Base-by-base conservation (phyloP, 202 grass and related monocot genomes). In the Eragrostis tef region DNA sequence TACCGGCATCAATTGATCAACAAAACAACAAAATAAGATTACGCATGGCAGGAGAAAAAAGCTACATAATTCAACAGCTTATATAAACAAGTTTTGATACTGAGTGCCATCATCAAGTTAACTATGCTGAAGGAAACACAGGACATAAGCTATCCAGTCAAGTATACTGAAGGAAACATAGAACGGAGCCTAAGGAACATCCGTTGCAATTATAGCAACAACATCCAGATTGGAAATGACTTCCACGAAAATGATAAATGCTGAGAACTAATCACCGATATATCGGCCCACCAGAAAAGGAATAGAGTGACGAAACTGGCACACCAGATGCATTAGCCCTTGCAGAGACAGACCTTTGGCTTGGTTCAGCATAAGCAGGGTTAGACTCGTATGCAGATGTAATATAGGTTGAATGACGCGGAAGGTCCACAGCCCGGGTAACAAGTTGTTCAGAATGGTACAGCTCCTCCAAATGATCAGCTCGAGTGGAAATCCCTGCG, bases 241-340 rank as follows among this genome's bases (percentile, higher is more conserved):
- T 79, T 70, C 25, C 26, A 73, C 53, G 11, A 69, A 79, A 66
- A 48, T 24, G 54, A 20, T 53, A 20, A 44, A 83, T 50, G 7
- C 11, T 11, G 49, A 25, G 36, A 58, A 47, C 57, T 47, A 68
- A 58, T 91, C 42, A 92, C n/a, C 72, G 83, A 62, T 81, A 92
- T 3, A 19, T 43, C 6, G 83, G 83, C 2, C 75, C 83, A 36
- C 90, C 83, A 73, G 34, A 21, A 8, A 89, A 86, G 20, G 86
- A 84, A 70, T 89, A 89, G 17, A 73, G 80, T 1, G 83, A 81
- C 0, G 86, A 89, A 73, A 92, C 83, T 0, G 83, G 67, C 36
- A 56, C 26, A 45, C 27, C 39, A 3, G 80, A 50, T 48, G 47
- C 45, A 57, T 54, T 86, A 24, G 25, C 66, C 66, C 90, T 83